These are phyloP conservation scores for Moniliophthora roreri DNA, from an alignment of 1,284 basidiomycete genomes.

Conservation along the genomic window DNA sequence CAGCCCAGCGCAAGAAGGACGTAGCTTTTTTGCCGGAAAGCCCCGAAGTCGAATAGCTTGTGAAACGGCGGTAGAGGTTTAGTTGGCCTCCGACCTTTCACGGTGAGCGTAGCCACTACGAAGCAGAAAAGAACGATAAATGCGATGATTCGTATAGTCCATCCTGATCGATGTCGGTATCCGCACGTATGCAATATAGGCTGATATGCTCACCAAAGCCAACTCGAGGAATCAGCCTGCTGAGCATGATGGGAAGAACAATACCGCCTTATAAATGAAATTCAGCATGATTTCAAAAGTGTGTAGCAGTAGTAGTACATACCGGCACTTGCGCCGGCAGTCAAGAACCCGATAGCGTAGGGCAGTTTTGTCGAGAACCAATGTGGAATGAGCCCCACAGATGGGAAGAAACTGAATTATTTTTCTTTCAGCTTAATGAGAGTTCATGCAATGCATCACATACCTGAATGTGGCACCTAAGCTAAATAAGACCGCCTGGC, in stretches of 20 bases:
- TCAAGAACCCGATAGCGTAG: conserved; percentile 22
- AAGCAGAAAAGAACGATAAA: conserved; percentile 24
- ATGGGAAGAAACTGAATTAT: conserved; percentile 22
- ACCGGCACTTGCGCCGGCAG: conserved; percentile 18
- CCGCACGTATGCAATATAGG: not conserved
- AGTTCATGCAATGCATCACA: not conserved
- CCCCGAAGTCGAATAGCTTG: conserved; percentile 21
- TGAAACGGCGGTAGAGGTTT: conserved; percentile 24
- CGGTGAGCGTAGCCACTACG: conserved; percentile 19
- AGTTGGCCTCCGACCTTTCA: conserved; percentile 22
- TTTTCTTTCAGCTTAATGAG: not conserved
- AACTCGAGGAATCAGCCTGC: conserved; percentile 16
- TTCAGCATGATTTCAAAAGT: not conserved
- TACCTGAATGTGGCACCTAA: conserved; percentile 25
- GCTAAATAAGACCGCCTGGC: conserved; percentile 24
- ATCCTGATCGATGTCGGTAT: conserved; percentile 15
- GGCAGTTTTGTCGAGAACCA: conserved; percentile 23
- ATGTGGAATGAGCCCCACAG: conserved; percentile 21
- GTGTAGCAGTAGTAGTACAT: not conserved
- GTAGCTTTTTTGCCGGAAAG: conserved; percentile 23
- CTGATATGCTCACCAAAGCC: conserved; percentile 19
- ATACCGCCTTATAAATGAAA: conserved; percentile 23
- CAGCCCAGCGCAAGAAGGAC: conserved; percentile 21
- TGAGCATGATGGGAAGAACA: conserved; percentile 24
- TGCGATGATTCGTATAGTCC: conserved; percentile 24